Evolutionary conservation across 2,329 filamentous ascomycete genomes (phyloP).

Genomic region (Aspergillus versicolor): DNA sequence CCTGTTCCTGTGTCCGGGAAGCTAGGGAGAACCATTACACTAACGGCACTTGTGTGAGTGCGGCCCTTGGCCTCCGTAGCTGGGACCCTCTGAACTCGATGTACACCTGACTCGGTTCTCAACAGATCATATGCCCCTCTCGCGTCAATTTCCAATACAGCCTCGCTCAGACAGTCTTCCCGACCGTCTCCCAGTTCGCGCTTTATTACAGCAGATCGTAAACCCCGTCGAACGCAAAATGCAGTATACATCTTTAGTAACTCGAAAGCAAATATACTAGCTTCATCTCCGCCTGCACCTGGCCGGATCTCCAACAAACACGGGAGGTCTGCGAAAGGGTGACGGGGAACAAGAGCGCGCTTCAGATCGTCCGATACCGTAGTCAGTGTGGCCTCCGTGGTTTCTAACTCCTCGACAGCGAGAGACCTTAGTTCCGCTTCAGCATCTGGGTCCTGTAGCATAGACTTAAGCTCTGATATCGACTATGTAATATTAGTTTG

Average conservation of each 20-base stretch:
- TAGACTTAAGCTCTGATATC: conserved; percentile 67
- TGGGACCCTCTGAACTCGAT: conserved; percentile 90
- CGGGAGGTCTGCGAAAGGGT: conserved; percentile 85
- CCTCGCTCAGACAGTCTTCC: conserved; percentile 76
- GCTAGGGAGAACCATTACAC: conserved; percentile 86
- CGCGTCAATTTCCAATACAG: conserved; percentile 77
- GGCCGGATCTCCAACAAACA: conserved; percentile 91
- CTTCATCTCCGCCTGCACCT: conserved; percentile 87
- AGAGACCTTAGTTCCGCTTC: conserved; percentile 61
- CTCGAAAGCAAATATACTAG: conserved; percentile 83
- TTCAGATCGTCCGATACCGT: conserved; percentile 68
- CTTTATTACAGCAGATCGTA: conserved; percentile 70
- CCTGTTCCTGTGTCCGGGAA: conserved; percentile 60
- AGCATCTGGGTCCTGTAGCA: conserved; percentile 68
- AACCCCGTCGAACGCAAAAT: conserved; percentile 69
- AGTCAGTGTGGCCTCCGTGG: conserved; percentile 62
- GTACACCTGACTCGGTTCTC: conserved; percentile 87
- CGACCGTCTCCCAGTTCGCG: conserved; percentile 72
- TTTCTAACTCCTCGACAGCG: conserved; percentile 67
- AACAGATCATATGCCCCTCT: conserved; percentile 77
- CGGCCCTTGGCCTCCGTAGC: conserved; percentile 87
- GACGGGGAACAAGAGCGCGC: conserved; percentile 75
- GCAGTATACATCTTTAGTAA: conserved; percentile 85
- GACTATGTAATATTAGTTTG: conserved; percentile 38
- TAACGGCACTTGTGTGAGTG: conserved; percentile 89